These are phyloP conservation scores for Psilocybe azurescens DNA, from an alignment of 768 basidiomycete species.

Conservation along the genomic window DNA sequence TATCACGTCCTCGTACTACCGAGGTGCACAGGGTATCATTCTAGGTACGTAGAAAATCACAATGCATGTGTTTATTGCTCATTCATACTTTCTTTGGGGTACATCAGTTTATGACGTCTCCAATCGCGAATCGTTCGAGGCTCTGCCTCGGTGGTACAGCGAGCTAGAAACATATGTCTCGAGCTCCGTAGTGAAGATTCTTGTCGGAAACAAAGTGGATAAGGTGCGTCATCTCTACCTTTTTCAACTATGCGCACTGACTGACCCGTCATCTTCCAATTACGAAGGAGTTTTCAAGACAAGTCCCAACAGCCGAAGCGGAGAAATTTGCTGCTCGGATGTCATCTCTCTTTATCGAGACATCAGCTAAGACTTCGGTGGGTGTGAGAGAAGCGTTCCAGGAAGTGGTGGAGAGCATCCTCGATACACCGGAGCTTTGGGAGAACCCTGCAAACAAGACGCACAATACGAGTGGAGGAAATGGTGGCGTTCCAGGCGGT, in stretches of 20 bases:
- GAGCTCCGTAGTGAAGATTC: conserved; percentile 86
- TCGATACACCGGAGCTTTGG: conserved; percentile 88
- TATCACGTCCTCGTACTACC: conserved; percentile 94
- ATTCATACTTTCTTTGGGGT: background rate
- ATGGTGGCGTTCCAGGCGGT: conserved; percentile 55
- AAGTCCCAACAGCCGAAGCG: conserved; percentile 82
- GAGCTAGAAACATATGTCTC: conserved; percentile 95
- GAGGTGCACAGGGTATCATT: conserved; percentile 85
- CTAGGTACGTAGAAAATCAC: conserved; percentile 50
- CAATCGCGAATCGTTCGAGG: conserved; percentile 91
- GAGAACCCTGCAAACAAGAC: conserved; percentile 35
- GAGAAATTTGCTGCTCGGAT: conserved; percentile 81
- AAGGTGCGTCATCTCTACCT: conserved; percentile 46
- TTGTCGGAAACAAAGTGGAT: conserved; percentile 95
- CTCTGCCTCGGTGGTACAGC: conserved; percentile 90
- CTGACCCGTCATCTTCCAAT: background rate
- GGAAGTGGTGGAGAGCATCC: conserved; percentile 80
- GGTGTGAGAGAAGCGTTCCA: conserved; percentile 77
- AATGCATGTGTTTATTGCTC: background rate
- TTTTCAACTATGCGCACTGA: background rate
- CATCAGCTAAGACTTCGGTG: conserved; percentile 89
- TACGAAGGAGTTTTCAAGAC: conserved; percentile 83
- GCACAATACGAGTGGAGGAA: conserved; percentile 43
- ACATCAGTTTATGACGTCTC: conserved; percentile 91
- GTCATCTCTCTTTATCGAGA: conserved; percentile 88